A percentile compares a stretch with the other conserved stretches of the same genome.
Conservation (phyloP, 352 stramenopile genomes). For the Globisporangium alternatum region DNA sequence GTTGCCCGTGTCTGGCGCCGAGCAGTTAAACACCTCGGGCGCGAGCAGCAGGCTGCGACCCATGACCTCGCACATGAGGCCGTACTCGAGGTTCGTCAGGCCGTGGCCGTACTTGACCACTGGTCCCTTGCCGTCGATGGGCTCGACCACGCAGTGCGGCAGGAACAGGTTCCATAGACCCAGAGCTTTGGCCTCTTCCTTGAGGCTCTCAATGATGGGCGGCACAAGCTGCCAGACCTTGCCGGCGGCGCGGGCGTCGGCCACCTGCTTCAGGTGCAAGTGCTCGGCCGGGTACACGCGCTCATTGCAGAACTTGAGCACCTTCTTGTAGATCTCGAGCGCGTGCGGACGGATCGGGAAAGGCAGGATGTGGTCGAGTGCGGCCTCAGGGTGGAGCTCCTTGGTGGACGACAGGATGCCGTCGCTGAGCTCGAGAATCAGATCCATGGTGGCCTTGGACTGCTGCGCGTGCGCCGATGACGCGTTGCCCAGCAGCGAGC, state of each 20-base stretch:
- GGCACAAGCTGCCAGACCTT: constrained; percentile 84
- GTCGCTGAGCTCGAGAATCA: constrained; percentile 46
- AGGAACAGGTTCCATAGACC: constrained; percentile 98
- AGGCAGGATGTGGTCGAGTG: constrained; percentile 53
- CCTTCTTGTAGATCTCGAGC: constrained; percentile 74
- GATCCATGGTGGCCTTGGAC: constrained; percentile 67
- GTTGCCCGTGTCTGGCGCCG: constrained; percentile 96
- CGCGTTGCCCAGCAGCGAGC: constrained; percentile 71
- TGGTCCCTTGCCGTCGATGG: constrained; percentile 39
- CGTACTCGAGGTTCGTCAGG: constrained; percentile 93
- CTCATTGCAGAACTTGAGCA: constrained; percentile 86
- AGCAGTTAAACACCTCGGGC: constrained; percentile 96
- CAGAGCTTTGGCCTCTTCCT: constrained; percentile 85
- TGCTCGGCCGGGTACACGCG: constrained; percentile 90
- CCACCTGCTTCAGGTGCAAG: constrained; percentile 78
- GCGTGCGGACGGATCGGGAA: constrained; percentile 81
- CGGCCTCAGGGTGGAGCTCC: constrained; percentile 43
- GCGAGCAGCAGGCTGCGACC: constrained; percentile 86
- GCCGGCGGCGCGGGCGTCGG: constrained; percentile 41
- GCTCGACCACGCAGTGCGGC: constrained; percentile 50
- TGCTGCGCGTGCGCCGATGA: constrained; percentile 70
- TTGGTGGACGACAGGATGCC: constrained; percentile 30
- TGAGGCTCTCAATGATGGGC: constrained; percentile 87
- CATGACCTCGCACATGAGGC: constrained; percentile 95
- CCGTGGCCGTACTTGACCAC: constrained; percentile 62